These are phyloP conservation scores for Linnemannia zychae DNA, from an alignment of 192 early-diverging fungal genomes.

Conservation along the genomic window DNA sequence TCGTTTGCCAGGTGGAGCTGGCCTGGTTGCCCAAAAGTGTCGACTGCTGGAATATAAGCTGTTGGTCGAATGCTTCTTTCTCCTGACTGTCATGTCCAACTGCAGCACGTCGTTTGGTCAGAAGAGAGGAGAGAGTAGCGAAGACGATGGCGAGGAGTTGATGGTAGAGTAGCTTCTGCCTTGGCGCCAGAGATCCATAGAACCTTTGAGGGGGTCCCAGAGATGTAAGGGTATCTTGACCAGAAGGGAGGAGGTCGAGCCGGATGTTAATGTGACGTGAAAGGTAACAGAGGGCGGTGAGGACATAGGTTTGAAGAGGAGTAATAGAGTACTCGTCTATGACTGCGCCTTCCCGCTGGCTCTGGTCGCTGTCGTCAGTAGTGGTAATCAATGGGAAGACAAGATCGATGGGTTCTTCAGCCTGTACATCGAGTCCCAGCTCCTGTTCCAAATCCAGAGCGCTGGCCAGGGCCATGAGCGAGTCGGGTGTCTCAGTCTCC, in stretches of 20 bases:
- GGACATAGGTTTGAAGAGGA: constrained; percentile 30
- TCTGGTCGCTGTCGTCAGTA: background rate
- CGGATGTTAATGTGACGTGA: constrained; percentile 49
- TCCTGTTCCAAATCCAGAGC: constrained; percentile 46
- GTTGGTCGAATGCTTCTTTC: constrained; percentile 5
- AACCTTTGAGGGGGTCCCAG: constrained; percentile 45
- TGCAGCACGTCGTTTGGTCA: background rate
- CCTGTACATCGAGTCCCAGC: constrained; percentile 44
- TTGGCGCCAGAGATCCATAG: constrained; percentile 10
- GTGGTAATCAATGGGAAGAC: constrained; percentile 18
- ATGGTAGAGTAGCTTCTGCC: constrained; percentile 30
- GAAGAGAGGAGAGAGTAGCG: constrained; percentile 21
- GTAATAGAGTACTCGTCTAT: constrained; percentile 29
- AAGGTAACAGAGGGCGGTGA: constrained; percentile 48
- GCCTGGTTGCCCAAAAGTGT: constrained; percentile 30
- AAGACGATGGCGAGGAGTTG: constrained; percentile 42
- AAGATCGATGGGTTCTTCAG: constrained; percentile 46
- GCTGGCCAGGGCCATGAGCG: constrained; percentile 4
- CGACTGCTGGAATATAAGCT: constrained; percentile 25
- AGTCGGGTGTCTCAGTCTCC: constrained; percentile 1
- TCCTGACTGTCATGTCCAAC: background rate
- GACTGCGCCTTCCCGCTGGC: background rate
- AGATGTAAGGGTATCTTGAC: constrained; percentile 47
- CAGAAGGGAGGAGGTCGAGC: constrained; percentile 49
- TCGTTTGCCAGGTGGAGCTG: constrained; percentile 33